Conservation (phyloP, 306 rosid genomes). For the Psophocarpus tetragonolobus region DNA sequence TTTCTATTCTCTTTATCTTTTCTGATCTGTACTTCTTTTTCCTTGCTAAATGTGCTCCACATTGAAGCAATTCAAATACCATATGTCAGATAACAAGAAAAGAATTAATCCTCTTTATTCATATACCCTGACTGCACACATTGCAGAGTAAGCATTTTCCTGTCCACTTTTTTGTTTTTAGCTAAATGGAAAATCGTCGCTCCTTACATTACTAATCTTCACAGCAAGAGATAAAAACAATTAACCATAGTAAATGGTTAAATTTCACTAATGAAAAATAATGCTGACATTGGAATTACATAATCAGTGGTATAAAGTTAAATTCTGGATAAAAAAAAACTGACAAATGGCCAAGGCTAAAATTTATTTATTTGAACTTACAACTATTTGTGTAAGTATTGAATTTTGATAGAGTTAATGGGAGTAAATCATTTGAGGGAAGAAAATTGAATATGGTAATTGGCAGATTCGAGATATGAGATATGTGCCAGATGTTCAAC, state of each 20-base stretch:
- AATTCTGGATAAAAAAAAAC: too few species aligned
- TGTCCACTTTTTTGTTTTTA: not conserved
- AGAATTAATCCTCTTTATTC: constrained; percentile 42
- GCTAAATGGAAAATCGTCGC: not conserved
- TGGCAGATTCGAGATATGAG: not conserved
- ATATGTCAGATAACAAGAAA: constrained; percentile 35
- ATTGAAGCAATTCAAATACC: constrained; percentile 26
- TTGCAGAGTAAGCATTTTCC: constrained; percentile 15
- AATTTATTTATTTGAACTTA: not conserved
- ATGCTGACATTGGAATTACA: not conserved
- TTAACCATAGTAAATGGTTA: not conserved
- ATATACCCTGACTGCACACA: constrained; percentile 4
- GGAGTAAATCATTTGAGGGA: too few species aligned
- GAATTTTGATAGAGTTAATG: too few species aligned
- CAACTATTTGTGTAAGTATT: too few species aligned
- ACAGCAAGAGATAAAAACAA: not conserved
- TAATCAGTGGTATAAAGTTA: too few species aligned
- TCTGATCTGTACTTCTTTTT: constrained; percentile 24
- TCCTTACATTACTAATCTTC: not conserved
- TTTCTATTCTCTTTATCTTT: constrained; percentile 48
- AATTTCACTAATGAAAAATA: not conserved
- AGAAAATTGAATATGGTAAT: not conserved
- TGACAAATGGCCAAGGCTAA: not conserved
- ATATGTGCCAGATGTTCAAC: constrained; percentile 28
- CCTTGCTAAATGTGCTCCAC: not conserved